A percentile compares a stretch with the other conserved stretches of the same genome.
Evolutionary conservation across 2,329 filamentous ascomycete species (phyloP).

Genomic region (Hymenoscyphus scutula): DNA sequence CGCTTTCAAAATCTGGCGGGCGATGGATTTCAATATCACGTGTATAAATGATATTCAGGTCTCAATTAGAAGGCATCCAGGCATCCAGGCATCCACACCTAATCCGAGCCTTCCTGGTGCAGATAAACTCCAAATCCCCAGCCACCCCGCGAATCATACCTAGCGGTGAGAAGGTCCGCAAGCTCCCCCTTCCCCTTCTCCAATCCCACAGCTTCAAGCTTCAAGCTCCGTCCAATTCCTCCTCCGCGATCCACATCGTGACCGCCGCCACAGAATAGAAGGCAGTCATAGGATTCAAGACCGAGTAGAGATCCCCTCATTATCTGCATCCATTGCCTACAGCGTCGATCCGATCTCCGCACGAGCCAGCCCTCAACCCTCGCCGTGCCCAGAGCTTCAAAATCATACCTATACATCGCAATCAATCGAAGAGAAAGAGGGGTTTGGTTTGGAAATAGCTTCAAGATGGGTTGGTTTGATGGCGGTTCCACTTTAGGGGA

Average conservation of each 20-base stretch:
- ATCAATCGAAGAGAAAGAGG: slow-evolving; percentile 1
- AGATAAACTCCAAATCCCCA: not conserved
- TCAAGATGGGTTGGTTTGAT: slow-evolving; percentile 47
- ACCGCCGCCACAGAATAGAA: slow-evolving; percentile 1
- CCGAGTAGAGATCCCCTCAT: slow-evolving; percentile 1
- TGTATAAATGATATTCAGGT: too few species aligned
- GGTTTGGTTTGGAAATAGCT: not conserved
- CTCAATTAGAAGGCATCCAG: too few species aligned
- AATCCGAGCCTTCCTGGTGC: not conserved
- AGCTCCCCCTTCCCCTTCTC: slow-evolving; percentile 4
- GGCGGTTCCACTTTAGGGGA: slow-evolving; percentile 34
- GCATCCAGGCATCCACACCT: not conserved
- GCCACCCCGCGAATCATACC: slow-evolving; percentile 6
- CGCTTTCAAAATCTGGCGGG: not conserved
- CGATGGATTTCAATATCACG: slow-evolving; percentile 7
- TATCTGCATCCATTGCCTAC: slow-evolving; percentile 10
- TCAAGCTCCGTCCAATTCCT: slow-evolving; percentile 8
- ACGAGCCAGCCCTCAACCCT: slow-evolving; percentile 7
- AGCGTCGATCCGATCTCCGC: slow-evolving; percentile 4
- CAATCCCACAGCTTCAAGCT: slow-evolving; percentile 5
- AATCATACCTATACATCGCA: not conserved
- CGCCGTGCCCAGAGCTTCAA: slow-evolving; percentile 1
- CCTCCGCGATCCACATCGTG: slow-evolving; percentile 9
- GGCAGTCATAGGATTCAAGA: not conserved
- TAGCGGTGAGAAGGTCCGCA: not conserved